These are phyloP conservation scores for Diaporthe sp. DNA, from an alignment of 2,329 filamentous ascomycete species.

Conservation along the genomic window DNA sequence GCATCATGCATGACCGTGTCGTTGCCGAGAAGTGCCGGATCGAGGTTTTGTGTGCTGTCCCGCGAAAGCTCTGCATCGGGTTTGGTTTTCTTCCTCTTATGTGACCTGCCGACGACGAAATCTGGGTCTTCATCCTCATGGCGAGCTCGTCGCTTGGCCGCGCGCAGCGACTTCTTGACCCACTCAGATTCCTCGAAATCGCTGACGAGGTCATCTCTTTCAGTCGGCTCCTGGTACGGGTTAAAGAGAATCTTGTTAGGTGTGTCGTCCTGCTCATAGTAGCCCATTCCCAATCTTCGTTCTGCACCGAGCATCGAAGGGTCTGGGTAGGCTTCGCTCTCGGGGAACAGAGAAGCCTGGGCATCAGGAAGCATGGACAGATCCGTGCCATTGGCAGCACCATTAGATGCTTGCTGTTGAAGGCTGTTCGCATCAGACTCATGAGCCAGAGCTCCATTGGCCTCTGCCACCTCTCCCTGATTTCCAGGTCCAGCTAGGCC, in stretches of 20 bases:
- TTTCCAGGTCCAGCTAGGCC: slow-evolving; percentile 50
- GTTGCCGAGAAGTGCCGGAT: slow-evolving; percentile 63
- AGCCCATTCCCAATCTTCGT: slow-evolving; percentile 70
- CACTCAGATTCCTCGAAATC: slow-evolving; percentile 67
- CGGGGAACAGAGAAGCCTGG: slow-evolving; percentile 30
- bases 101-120: slow-evolving; percentile 60
- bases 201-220: slow-evolving; percentile 54
- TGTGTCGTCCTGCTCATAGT: slow-evolving; percentile 71
- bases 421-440: slow-evolving; percentile 30
- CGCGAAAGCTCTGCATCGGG: slow-evolving; percentile 52
- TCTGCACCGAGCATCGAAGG: slow-evolving; percentile 62
- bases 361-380: slow-evolving; percentile 35
- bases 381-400: slow-evolving; percentile 49
- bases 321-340: slow-evolving; percentile 60
- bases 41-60: slow-evolving; percentile 60
- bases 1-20: slow-evolving; percentile 44
- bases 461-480: slow-evolving; percentile 52
- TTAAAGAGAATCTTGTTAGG: slow-evolving; percentile 73
- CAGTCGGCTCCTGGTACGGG: slow-evolving; percentile 67
- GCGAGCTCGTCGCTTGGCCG: slow-evolving; percentile 66
- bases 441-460: neutral
- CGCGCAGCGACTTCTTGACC: slow-evolving; percentile 67
- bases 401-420: slow-evolving; percentile 43
- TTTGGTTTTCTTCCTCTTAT: slow-evolving; percentile 61
- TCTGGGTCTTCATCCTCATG: slow-evolving; percentile 69